Evolutionary conservation across 495 filamentous ascomycete species (phyloP).

Genomic region (Penicillium bialowiezense): DNA sequence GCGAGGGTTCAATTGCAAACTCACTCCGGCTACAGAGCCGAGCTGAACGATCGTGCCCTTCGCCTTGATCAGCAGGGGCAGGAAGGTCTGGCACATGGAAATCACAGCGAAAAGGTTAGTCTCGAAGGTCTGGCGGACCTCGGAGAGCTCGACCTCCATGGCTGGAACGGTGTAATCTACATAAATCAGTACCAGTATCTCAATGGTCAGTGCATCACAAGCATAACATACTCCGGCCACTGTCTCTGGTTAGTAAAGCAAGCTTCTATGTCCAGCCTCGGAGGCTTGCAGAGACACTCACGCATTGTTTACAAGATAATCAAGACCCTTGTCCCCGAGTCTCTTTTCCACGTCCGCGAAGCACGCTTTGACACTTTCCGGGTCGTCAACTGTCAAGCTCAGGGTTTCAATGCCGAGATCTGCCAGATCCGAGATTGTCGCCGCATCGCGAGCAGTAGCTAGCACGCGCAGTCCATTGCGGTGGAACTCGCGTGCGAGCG

Average conservation of each 20-base stretch:
- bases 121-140: slow-evolving; percentile 52
- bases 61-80: slow-evolving; percentile 55
- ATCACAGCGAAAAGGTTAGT: slow-evolving; percentile 62
- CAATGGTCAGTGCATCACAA: slow-evolving; percentile 7
- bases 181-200: slow-evolving; percentile 22
- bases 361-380: slow-evolving; percentile 43
- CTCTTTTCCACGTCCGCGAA: slow-evolving; percentile 39
- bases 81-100: slow-evolving; percentile 55
- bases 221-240: slow-evolving; percentile 4
- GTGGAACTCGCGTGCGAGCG: slow-evolving; percentile 55
- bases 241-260: background rate
- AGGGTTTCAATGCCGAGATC: slow-evolving; percentile 52
- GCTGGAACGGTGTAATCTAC: slow-evolving; percentile 61
- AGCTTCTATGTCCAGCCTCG: background rate
- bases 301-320: slow-evolving; percentile 64
- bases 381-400: slow-evolving; percentile 49
- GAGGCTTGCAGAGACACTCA: slow-evolving; percentile 34
- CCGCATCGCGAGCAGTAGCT: slow-evolving; percentile 54
- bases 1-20: slow-evolving; percentile 8
- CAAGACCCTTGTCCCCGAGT: slow-evolving; percentile 45
- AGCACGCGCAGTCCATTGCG: slow-evolving; percentile 50
- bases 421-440: slow-evolving; percentile 43
- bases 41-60: slow-evolving; percentile 62
- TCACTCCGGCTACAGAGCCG: slow-evolving; percentile 53
- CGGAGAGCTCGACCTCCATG: slow-evolving; percentile 51